phyloP scores from a whole-genome alignment of 2,329 filamentous ascomycete genomes.

The Metarhizium anisopliae region DNA sequence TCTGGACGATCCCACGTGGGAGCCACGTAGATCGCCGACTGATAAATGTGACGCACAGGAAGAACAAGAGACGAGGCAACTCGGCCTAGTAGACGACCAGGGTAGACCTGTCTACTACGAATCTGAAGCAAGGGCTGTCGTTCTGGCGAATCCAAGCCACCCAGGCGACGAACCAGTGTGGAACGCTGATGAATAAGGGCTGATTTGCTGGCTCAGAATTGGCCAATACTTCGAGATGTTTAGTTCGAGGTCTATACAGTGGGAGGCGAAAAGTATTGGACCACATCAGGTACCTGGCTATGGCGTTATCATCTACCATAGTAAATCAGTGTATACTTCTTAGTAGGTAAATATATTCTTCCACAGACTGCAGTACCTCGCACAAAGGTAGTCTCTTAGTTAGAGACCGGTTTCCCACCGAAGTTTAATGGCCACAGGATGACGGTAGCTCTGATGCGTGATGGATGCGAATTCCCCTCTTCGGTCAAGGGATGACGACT shows the following conservation, averaged over 20 bases:
- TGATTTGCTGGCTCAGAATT: not conserved
- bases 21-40: slow-evolving; percentile 6
- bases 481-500: not conserved
- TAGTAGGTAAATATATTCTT: too few relatives aligned
- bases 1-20: slow-evolving; percentile 35
- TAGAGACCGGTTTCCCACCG: too few relatives aligned
- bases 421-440: not conserved
- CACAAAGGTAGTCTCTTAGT: too few relatives aligned
- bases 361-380: too few relatives aligned
- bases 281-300: too few relatives aligned
- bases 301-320: too few relatives aligned
- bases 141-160: slow-evolving; percentile 2
- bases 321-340: too few relatives aligned
- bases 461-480: not conserved
- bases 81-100: slow-evolving; percentile 8
- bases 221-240: not conserved
- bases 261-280: too few relatives aligned
- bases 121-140: not conserved
- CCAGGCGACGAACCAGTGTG: slow-evolving; percentile 3
- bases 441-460: not conserved
- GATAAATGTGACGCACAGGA: not conserved
- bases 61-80: not conserved
- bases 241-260: not conserved
- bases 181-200: not conserved
- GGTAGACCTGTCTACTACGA: not conserved